A percentile compares a stretch with the other conserved stretches of the same genome.
Conservation (phyloP, 768 basidiomycete genomes). For the Tricholoma saponaceum region DNA sequence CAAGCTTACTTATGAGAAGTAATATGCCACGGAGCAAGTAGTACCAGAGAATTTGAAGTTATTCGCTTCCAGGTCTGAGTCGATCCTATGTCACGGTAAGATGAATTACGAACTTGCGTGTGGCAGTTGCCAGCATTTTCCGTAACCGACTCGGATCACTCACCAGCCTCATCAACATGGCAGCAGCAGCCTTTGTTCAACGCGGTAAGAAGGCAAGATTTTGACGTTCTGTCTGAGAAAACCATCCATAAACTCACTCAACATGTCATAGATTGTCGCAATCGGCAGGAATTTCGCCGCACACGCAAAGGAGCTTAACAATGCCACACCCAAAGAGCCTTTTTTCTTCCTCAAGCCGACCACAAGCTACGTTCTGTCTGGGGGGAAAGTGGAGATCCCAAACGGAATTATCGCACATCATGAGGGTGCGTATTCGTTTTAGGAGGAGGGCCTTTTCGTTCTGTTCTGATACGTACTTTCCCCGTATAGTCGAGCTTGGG, state of each 20-base stretch:
- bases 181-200: slow-evolving; percentile 29
- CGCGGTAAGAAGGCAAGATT: slow-evolving; percentile 32
- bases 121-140: too few species aligned
- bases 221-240: not conserved
- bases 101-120: too few species aligned
- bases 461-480: slow-evolving; percentile 3
- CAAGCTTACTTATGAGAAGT: too few species aligned
- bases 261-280: slow-evolving; percentile 69
- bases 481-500: slow-evolving; percentile 80
- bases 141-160: too few species aligned
- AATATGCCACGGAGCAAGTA: too few species aligned
- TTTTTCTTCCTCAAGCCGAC: slow-evolving; percentile 99
- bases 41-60: too few species aligned
- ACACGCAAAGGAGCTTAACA: slow-evolving; percentile 90
- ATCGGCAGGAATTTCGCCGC: slow-evolving; percentile 94
- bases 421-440: slow-evolving; percentile 59
- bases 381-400: slow-evolving; percentile 85
- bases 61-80: too few species aligned
- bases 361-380: slow-evolving; percentile 74
- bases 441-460: not conserved
- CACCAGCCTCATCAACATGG: slow-evolving; percentile 5
- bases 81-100: too few species aligned
- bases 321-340: slow-evolving; percentile 86
- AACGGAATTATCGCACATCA: slow-evolving; percentile 80
- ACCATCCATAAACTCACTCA: not conserved